Evolutionary conservation across 306 rosid species (phyloP).

Genomic region (Prunus dulcis): DNA sequence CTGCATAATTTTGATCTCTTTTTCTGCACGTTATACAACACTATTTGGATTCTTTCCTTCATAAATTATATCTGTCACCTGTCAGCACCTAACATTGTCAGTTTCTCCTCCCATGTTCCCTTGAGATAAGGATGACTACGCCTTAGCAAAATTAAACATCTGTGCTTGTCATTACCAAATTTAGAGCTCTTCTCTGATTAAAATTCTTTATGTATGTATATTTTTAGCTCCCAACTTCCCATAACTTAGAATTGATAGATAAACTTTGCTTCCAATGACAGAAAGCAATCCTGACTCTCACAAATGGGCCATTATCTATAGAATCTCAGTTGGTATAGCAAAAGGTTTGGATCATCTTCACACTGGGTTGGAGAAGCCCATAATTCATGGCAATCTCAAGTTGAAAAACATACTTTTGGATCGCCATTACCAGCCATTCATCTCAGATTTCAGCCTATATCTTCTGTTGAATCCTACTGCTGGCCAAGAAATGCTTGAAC

Average conservation of each 20-base stretch:
- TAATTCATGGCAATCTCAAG: slow-evolving; percentile 86
- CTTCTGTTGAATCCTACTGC: slow-evolving; percentile 77
- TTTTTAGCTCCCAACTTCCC: neutral
- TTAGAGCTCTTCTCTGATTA: neutral
- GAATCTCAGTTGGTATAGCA: slow-evolving; percentile 66
- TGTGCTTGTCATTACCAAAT: neutral
- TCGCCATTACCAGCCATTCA: slow-evolving; percentile 46
- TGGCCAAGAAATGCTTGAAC: slow-evolving; percentile 82
- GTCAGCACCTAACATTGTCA: neutral
- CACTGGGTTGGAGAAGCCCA: slow-evolving; percentile 52
- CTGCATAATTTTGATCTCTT: slow-evolving; percentile 5
- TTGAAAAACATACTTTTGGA: slow-evolving; percentile 78
- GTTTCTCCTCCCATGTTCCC: no score
- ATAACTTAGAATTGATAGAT: slow-evolving; percentile 5
- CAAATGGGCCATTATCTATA: slow-evolving; percentile 60
- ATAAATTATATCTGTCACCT: neutral
- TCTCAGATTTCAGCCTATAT: slow-evolving; percentile 74
- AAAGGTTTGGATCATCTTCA: slow-evolving; percentile 86
- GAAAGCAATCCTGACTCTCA: slow-evolving; percentile 58
- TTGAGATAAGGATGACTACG: no score
- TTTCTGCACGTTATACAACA: neutral
- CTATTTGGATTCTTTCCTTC: slow-evolving; percentile 4
- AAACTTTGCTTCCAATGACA: slow-evolving; percentile 36
- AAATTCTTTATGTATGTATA: neutral
- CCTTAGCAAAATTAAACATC: no score